phyloP scores from a whole-genome alignment of 352 stramenopile species.

The Phytophthora nicotianae region DNA sequence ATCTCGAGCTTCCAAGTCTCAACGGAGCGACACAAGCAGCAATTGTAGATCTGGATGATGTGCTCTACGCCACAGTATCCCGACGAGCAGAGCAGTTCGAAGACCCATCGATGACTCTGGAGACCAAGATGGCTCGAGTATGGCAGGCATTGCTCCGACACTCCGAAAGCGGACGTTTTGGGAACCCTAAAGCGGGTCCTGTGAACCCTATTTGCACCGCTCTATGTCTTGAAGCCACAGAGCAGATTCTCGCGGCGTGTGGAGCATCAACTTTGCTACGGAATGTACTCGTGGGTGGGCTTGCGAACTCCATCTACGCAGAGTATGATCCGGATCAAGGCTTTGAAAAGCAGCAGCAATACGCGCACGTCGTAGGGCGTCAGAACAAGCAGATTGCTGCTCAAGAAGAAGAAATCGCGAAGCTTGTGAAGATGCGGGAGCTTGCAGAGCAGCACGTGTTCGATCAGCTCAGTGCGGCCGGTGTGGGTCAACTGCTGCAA shows the following conservation, averaged over 20 bases:
- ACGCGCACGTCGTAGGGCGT: constrained; percentile 42
- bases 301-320: constrained; percentile 69
- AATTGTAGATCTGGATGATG: constrained; percentile 26
- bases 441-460: constrained; percentile 30
- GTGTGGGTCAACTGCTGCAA: constrained; percentile 34
- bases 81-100: constrained; percentile 21
- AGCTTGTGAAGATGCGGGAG: constrained; percentile 28
- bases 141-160: constrained; percentile 69
- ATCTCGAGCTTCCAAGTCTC: constrained; percentile 17
- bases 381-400: constrained; percentile 30
- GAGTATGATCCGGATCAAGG: constrained; percentile 47
- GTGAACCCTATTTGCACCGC: constrained; percentile 67
- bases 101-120: constrained; percentile 31
- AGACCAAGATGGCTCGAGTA: constrained; percentile 57
- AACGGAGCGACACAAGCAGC: background rate
- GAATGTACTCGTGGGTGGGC: constrained; percentile 54
- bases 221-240: constrained; percentile 57
- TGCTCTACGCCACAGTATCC: constrained; percentile 26
- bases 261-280: constrained; percentile 45
- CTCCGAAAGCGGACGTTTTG: constrained; percentile 61
- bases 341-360: constrained; percentile 46
- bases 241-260: constrained; percentile 41
- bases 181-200: constrained; percentile 17
- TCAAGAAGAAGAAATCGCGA: constrained; percentile 29
- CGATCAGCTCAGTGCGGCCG: constrained; percentile 34